Conservation (phyloP, 345 rosid genomes). For the Eucalyptus decipiens region DNA sequence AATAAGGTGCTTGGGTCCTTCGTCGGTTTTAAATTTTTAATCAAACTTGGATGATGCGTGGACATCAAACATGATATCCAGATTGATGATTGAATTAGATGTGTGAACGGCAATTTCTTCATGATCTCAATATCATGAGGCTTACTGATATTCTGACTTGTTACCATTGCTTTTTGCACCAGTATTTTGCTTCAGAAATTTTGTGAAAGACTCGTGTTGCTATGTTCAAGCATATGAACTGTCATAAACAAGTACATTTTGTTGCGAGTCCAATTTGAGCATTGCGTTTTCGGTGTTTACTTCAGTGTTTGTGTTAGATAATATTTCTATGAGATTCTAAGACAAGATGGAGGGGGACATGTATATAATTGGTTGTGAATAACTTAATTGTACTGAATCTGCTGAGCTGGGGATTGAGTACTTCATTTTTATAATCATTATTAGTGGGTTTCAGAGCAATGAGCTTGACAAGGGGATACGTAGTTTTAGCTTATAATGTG, state of each 20-base stretch:
- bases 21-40: not conserved
- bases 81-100: conserved; percentile 61
- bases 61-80: not conserved
- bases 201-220: not conserved
- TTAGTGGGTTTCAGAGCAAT: not conserved
- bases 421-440: not conserved
- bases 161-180: no score
- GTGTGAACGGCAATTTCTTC: conserved; percentile 9
- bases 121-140: not conserved
- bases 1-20: not conserved
- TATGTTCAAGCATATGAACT: not conserved
- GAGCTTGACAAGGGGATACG: not conserved
- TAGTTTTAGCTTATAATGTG: not conserved
- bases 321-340: not conserved
- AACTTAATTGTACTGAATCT: not conserved
- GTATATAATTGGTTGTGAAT: not conserved
- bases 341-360: not conserved
- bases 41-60: not conserved
- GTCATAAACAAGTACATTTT: not conserved
- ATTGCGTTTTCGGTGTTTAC: not conserved
- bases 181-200: not conserved
- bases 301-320: not conserved
- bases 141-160: not conserved
- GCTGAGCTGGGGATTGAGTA: not conserved
- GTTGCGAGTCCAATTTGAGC: not conserved